Percentiles rank a stretch among this genome's conserved stretches.
These are phyloP conservation scores for Obba rivulosa DNA, from an alignment of 768 basidiomycete species.

Conservation along the genomic window DNA sequence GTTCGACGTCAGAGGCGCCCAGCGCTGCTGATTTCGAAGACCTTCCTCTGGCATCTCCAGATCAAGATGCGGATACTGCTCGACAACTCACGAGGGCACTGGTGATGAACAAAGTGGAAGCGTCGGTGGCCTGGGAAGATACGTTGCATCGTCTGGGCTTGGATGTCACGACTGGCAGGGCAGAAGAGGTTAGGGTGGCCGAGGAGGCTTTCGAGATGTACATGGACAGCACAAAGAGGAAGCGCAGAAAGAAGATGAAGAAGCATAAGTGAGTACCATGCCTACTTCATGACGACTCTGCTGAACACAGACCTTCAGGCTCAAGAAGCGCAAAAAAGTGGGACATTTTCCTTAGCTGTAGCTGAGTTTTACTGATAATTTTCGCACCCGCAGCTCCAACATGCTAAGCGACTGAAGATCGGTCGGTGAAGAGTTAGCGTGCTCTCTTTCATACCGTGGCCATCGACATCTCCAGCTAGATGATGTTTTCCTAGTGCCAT, in stretches of 20 bases:
- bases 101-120: constrained; percentile 60
- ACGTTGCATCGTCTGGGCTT: constrained; percentile 63
- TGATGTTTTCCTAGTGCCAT: too few species aligned
- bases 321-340: constrained; percentile 89
- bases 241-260: constrained; percentile 91
- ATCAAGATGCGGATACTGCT: constrained; percentile 76
- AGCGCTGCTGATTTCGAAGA: constrained; percentile 31
- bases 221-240: constrained; percentile 80
- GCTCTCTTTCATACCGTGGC: neutral
- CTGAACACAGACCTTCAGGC: constrained; percentile 37
- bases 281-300: constrained; percentile 5
- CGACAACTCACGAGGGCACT: constrained; percentile 73
- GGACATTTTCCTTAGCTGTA: constrained; percentile 14
- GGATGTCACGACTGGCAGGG: constrained; percentile 45
- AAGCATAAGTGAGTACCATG: constrained; percentile 81
- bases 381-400: constrained; percentile 8
- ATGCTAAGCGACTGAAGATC: constrained; percentile 15
- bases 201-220: constrained; percentile 60
- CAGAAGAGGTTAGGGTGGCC: constrained; percentile 46
- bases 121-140: constrained; percentile 62
- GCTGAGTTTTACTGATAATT: neutral
- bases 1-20: constrained; percentile 16
- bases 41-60: constrained; percentile 46
- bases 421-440: constrained; percentile 9
- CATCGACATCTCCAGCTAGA: too few species aligned